phyloP scores from a whole-genome alignment of 768 basidiomycete species.

The Boletus subcaerulescens region DNA sequence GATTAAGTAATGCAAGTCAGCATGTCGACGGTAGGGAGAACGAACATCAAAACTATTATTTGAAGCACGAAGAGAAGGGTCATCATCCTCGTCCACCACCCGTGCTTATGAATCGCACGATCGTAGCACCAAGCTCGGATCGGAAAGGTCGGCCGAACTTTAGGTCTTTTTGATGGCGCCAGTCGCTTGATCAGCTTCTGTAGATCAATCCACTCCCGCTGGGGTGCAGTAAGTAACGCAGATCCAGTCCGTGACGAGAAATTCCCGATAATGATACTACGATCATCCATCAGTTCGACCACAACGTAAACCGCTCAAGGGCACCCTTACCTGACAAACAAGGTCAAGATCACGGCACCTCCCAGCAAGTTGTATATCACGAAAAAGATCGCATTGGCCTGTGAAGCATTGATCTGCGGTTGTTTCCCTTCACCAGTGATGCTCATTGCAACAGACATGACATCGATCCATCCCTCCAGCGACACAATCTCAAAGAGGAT shows the following conservation, averaged over 20 bases:
- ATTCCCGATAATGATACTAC: slow-evolving; percentile 92
- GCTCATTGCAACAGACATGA: slow-evolving; percentile 75
- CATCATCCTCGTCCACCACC: slow-evolving; percentile 86
- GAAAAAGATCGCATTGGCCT: slow-evolving; percentile 88
- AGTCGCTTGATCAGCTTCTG: slow-evolving; percentile 89
- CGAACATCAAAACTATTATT: slow-evolving; percentile 79
- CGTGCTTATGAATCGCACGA: slow-evolving; percentile 86
- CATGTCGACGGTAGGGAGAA: slow-evolving; percentile 5
- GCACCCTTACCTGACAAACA: slow-evolving; percentile 76
- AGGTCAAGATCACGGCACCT: slow-evolving; percentile 82
- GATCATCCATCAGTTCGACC: slow-evolving; percentile 12
- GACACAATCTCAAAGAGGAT: slow-evolving; percentile 98
- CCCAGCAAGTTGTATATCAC: slow-evolving; percentile 89
- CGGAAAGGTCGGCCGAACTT: slow-evolving; percentile 46
- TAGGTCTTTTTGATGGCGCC: slow-evolving; percentile 80
- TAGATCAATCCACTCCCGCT: slow-evolving; percentile 92
- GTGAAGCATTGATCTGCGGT: slow-evolving; percentile 67
- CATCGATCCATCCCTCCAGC: slow-evolving; percentile 93
- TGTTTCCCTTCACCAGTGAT: slow-evolving; percentile 70
- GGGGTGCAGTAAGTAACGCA: slow-evolving; percentile 80
- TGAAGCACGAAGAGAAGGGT: slow-evolving; percentile 78
- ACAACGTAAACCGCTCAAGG: not conserved
- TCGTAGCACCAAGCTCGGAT: slow-evolving; percentile 88
- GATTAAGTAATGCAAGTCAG: not conserved
- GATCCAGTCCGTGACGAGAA: slow-evolving; percentile 85